Evolutionary conservation across 257 asterid genomes (phyloP).

Genomic region (Apocynum venetum): DNA sequence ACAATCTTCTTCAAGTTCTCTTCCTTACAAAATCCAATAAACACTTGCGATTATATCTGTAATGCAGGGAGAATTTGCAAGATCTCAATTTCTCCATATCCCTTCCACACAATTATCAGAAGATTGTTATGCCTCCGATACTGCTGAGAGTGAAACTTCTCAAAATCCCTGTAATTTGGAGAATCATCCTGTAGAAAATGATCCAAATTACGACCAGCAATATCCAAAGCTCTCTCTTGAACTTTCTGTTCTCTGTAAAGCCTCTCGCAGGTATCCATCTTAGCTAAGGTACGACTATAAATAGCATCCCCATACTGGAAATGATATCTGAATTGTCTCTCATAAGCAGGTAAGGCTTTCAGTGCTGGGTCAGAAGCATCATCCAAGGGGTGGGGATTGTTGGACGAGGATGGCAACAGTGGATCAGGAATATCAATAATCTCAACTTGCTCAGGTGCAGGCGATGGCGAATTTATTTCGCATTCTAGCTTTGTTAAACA

Average conservation of each 20-base stretch:
- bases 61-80: slow-evolving; percentile 67
- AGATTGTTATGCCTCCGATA: slow-evolving; percentile 64
- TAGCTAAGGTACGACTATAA: slow-evolving; percentile 58
- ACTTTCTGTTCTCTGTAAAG: slow-evolving; percentile 77
- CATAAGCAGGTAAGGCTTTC: slow-evolving; percentile 84
- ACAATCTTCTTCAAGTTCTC: slow-evolving; percentile 72
- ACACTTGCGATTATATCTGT: slow-evolving; percentile 61
- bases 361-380: slow-evolving; percentile 89
- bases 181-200: slow-evolving; percentile 75
- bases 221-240: slow-evolving; percentile 89
- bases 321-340: slow-evolving; percentile 87
- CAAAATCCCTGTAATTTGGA: slow-evolving; percentile 68
- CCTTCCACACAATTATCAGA: slow-evolving; percentile 63
- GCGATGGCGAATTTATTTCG: slow-evolving; percentile 58
- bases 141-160: slow-evolving; percentile 77
- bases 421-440: slow-evolving; percentile 62
- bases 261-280: slow-evolving; percentile 53
- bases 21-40: slow-evolving; percentile 83
- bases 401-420: slow-evolving; percentile 43
- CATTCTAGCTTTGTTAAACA: slow-evolving; percentile 83
- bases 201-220: slow-evolving; percentile 82
- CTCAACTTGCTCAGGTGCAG: slow-evolving; percentile 56
- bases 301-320: slow-evolving; percentile 75
- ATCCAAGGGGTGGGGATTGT: slow-evolving; percentile 68
- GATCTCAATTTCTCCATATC: slow-evolving; percentile 78